Percentiles rank a stretch among this genome's conserved stretches.
phyloP scores from a whole-genome alignment of 805 yeast genomes.

The Nakazawaea ambrosiae region DNA sequence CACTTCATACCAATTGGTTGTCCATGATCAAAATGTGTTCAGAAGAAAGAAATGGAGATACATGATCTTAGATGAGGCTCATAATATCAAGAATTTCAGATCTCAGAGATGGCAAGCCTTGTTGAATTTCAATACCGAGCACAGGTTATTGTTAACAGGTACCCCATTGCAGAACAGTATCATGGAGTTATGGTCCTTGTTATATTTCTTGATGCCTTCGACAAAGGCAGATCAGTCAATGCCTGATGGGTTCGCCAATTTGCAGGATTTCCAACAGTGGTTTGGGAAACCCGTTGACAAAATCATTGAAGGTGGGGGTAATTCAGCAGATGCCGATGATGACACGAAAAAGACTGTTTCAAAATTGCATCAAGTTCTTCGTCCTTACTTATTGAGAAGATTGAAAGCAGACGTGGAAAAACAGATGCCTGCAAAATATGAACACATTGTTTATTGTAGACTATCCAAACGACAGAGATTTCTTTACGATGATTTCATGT shows the following conservation, averaged over 20 bases:
- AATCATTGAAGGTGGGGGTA: constrained; percentile 68
- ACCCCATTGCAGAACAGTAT: constrained; percentile 95
- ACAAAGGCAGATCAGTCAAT: constrained; percentile 61
- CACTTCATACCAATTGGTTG: constrained; percentile 95
- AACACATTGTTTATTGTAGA: constrained; percentile 88
- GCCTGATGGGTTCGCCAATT: constrained; percentile 95
- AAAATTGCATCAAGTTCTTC: constrained; percentile 83
- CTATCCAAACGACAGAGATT: constrained; percentile 88
- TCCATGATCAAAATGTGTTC: constrained; percentile 93
- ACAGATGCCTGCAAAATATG: constrained; percentile 98
- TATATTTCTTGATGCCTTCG: constrained; percentile 95
- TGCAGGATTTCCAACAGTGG: constrained; percentile 97
- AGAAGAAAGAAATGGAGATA: constrained; percentile 91
- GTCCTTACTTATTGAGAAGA: constrained; percentile 89
- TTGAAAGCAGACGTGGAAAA: constrained; percentile 95
- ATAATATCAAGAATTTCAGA: constrained; percentile 91
- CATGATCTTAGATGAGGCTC: constrained; percentile 97
- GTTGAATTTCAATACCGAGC: constrained; percentile 85
- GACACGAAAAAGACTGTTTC: constrained; percentile 84
- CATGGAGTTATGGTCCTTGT: constrained; percentile 91
- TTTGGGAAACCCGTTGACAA: constrained; percentile 96
- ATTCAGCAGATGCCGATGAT: constrained; percentile 40
- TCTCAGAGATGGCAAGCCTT: constrained; percentile 97
- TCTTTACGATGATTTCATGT: constrained; percentile 93
- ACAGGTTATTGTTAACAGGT: constrained; percentile 86